Evolutionary conservation across 176 grass and related monocot genomes (phyloP).

Genomic region (Ampelocalamus luodianensis): DNA sequence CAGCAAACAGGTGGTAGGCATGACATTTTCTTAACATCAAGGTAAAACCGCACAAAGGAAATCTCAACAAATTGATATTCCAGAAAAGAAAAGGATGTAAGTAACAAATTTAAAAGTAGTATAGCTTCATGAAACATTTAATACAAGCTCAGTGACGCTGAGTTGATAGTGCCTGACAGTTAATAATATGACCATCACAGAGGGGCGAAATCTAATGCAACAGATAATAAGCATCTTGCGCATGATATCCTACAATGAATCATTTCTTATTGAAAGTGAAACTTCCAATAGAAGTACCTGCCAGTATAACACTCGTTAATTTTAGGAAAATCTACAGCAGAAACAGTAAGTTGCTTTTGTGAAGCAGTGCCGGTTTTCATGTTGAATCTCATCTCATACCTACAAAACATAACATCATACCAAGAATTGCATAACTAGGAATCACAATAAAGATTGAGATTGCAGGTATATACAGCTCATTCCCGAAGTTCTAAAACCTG

Average conservation of each 20-base stretch:
- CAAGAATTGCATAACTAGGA: conserved; percentile 13
- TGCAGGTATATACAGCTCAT: conserved; percentile 68
- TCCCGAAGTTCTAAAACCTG: conserved; percentile 69
- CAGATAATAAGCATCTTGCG: background rate
- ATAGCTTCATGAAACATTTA: background rate
- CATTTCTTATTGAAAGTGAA: background rate
- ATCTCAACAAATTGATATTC: too few relatives aligned
- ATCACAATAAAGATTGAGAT: conserved; percentile 10
- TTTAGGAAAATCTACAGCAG: conserved; percentile 15
- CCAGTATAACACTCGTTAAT: conserved; percentile 88
- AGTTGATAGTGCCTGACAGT: background rate
- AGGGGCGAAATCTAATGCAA: background rate
- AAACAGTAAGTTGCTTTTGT: conserved; percentile 76
- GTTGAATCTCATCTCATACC: conserved; percentile 96
- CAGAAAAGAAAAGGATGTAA: too few relatives aligned
- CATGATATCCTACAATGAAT: background rate
- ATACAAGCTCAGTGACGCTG: background rate
- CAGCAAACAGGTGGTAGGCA: too few relatives aligned
- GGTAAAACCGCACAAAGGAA: too few relatives aligned
- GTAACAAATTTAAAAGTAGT: background rate
- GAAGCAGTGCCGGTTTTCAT: conserved; percentile 84
- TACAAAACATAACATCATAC: conserved; percentile 27
- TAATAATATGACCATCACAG: background rate
- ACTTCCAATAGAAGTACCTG: conserved; percentile 44
- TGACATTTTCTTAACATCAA: too few relatives aligned